phyloP scores from a whole-genome alignment of 805 yeast genomes.

The Sungouiozyma ichnusensis region DNA sequence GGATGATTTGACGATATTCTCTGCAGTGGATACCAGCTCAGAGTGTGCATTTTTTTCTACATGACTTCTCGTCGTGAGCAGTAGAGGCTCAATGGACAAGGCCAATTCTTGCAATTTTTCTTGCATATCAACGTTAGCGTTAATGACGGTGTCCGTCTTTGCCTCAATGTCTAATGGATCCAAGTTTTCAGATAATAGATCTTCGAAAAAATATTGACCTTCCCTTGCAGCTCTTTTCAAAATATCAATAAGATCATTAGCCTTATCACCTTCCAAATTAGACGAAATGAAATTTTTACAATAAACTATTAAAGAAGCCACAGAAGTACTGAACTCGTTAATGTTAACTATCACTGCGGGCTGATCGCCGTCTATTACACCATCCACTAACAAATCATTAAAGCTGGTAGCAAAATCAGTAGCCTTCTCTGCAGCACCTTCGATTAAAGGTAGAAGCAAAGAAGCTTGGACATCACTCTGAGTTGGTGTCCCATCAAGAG shows the following conservation, averaged over 20 bases:
- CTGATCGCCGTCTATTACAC: constrained; percentile 50
- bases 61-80: constrained; percentile 11
- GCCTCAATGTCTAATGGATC: constrained; percentile 46
- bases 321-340: constrained; percentile 36
- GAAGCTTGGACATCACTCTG: constrained; percentile 6
- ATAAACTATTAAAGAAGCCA: constrained; percentile 33
- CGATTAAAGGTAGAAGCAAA: constrained; percentile 41
- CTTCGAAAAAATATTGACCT: constrained; percentile 51
- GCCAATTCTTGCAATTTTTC: constrained; percentile 52
- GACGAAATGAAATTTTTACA: constrained; percentile 15
- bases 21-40: constrained; percentile 66
- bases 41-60: constrained; percentile 48
- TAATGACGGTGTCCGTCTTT: constrained; percentile 66
- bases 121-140: constrained; percentile 66
- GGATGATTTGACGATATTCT: constrained; percentile 57
- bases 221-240: constrained; percentile 45
- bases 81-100: constrained; percentile 44
- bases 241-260: constrained; percentile 5
- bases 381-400: constrained; percentile 54
- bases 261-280: constrained; percentile 2
- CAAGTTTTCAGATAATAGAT: constrained; percentile 44
- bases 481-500: constrained; percentile 36
- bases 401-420: constrained; percentile 62
- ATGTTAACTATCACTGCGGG: constrained; percentile 25
- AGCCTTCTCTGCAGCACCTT: constrained; percentile 57